Evolutionary conservation across 768 basidiomycete species (phyloP).

Genomic region (Leccinum longicurvipes): DNA sequence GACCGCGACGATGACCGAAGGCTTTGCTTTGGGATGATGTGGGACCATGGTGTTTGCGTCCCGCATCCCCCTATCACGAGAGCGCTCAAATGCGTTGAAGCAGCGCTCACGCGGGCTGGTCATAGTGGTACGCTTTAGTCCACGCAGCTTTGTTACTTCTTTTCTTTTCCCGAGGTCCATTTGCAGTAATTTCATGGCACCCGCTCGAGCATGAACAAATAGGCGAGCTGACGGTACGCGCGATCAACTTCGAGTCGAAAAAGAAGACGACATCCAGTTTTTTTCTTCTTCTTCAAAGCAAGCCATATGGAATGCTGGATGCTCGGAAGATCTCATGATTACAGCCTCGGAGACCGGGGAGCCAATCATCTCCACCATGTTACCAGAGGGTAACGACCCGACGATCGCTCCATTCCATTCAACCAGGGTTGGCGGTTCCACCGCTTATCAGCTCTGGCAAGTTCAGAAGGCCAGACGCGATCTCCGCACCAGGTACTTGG

Average conservation of each 20-base stretch:
- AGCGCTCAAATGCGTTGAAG: conserved; percentile 53
- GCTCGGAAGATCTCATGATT: conserved; percentile 43
- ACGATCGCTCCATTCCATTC: conserved; percentile 27
- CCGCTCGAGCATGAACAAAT: conserved; percentile 53
- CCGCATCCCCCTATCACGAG: conserved; percentile 66
- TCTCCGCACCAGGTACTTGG: conserved; percentile 55
- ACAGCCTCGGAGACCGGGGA: conserved; percentile 45
- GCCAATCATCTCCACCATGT: conserved; percentile 52
- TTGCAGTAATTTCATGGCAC: conserved; percentile 66
- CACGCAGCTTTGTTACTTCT: neutral
- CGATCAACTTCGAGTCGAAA: conserved; percentile 6
- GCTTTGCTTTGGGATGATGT: conserved; percentile 59
- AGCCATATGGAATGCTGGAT: conserved; percentile 46
- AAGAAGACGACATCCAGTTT: neutral
- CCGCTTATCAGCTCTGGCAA: conserved; percentile 70
- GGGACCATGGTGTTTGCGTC: conserved; percentile 57
- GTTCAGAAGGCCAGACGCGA: conserved; percentile 45
- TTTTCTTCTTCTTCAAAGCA: conserved; percentile 26
- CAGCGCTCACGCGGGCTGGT: conserved; percentile 56
- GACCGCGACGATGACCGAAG: conserved; percentile 54
- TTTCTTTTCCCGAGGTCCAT: neutral
- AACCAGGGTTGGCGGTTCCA: conserved; percentile 24
- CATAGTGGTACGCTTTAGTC: conserved; percentile 50
- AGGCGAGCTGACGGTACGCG: conserved; percentile 37
- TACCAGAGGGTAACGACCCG: conserved; percentile 26